Base-by-base conservation (phyloP, 257 asterid species). In the Linderniella brevidens region DNA sequence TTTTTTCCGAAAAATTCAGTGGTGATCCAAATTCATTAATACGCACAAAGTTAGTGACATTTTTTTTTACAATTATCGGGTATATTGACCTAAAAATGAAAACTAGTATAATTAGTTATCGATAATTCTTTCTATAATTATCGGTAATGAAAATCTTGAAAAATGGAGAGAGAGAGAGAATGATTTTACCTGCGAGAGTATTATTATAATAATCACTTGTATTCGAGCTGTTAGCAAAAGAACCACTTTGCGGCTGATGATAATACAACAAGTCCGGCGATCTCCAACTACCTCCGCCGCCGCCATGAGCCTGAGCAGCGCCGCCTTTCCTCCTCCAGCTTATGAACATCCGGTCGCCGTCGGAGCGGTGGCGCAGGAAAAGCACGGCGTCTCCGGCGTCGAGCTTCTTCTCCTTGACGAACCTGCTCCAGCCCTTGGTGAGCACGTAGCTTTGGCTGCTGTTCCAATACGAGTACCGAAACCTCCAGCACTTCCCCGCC, bases 351-450 rank as follows among this genome's bases (percentile, higher is more conserved):
- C 93, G 75, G 39, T 68, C 71, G 11, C 51, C 43, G 13, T 82
- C 92, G 13, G 18, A 25, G 0, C 72, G 74, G 76, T 77, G 93
- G 35, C 94, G 75, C 13, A 60, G 61, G 45, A 86, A 86, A 62
- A 73, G 32, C 13, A 82, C 97, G 1, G 67, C 41, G 29, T 86
- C 97, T 0, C 97, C 97, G 13, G 97, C 94, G 41, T 73, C 82
- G 8, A 86, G 87, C 40, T 57, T 25, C 40, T 82, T 86, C 40
- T 86, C 97, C 75, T 86, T 86, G 0, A 86, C 97, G 45, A 79
- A 82, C 0, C 94, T 74, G 75, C 97, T 86, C 97, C 97, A 86
- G 1, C 97, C 97, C 59, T 82, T 86, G 0, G 96, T 86, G 56
- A 86, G 50, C 19, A 86, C 96, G 25, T 86, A 86, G 69, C 96